Conservation (phyloP, 352 stramenopile genomes). For the Globisporangium emineosum region DNA sequence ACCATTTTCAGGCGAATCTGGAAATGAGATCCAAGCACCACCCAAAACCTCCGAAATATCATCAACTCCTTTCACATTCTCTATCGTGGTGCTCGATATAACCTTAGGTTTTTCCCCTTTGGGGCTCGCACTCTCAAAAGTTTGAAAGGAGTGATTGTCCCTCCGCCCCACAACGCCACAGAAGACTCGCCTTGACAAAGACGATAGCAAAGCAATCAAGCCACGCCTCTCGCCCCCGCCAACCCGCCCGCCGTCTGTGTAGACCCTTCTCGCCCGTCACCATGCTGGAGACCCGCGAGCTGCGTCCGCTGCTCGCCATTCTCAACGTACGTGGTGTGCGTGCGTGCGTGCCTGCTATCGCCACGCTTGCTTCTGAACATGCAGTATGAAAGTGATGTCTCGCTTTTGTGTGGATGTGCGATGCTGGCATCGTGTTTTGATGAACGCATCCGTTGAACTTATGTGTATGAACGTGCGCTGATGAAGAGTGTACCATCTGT, state of each 20-base stretch:
- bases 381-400: not conserved
- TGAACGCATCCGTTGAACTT: not conserved
- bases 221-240: not conserved
- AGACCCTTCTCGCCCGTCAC: slow-evolving; percentile 3
- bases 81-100: not conserved
- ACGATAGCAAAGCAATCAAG: slow-evolving; percentile 5
- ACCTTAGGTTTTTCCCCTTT: slow-evolving; percentile 2
- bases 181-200: slow-evolving; percentile 13
- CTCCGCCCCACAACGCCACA: slow-evolving; percentile 15
- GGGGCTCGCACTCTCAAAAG: not conserved
- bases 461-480: not conserved
- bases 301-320: slow-evolving; percentile 75
- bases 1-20: not conserved
- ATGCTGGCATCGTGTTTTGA: not conserved
- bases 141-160: not conserved
- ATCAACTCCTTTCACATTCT: not conserved
- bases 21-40: not conserved
- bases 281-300: slow-evolving; percentile 83
- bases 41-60: slow-evolving; percentile 10
- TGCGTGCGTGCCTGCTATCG: not conserved
- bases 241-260: not conserved
- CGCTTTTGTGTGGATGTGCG: not conserved
- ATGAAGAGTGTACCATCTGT: not conserved
- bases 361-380: not conserved
- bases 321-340: slow-evolving; percentile 61